These are phyloP conservation scores for Xylaria sp. DNA, from an alignment of 2,329 filamentous ascomycete genomes.

Conservation along the genomic window DNA sequence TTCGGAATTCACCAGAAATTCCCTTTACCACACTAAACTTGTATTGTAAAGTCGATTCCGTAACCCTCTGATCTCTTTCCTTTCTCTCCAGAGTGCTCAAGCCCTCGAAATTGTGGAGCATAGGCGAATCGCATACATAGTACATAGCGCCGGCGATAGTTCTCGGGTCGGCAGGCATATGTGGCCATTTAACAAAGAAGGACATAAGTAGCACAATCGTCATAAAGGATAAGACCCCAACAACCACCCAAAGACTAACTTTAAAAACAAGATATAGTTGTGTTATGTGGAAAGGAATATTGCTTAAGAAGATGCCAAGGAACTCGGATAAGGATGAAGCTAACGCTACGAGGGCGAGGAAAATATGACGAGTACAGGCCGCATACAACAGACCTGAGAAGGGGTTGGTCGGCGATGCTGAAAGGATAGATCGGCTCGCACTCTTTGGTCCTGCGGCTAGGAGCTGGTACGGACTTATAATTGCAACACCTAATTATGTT, in stretches of 20 bases:
- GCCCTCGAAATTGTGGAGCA: conserved; percentile 12
- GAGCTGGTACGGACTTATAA: conserved; percentile 52
- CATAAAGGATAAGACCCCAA: conserved; percentile 54
- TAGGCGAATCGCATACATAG: conserved; percentile 43
- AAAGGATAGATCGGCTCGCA: conserved; percentile 15
- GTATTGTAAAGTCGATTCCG: conserved; percentile 4
- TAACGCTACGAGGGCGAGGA: conserved; percentile 7
- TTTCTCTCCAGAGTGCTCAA: conserved; percentile 11
- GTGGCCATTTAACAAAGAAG: conserved; percentile 51
- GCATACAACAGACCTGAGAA: conserved; percentile 28
- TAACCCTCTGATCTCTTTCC: conserved; percentile 22
- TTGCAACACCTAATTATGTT: conserved; percentile 48
- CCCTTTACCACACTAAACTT: conserved; percentile 9
- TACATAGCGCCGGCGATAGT: conserved; percentile 53
- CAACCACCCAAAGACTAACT: conserved; percentile 50
- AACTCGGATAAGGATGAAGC: conserved; percentile 19
- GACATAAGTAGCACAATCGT: conserved; percentile 50
- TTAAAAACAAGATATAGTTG: conserved; percentile 50
- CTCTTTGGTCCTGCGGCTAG: conserved; percentile 40
- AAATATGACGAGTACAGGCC: not conserved
- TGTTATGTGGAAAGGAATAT: conserved; percentile 53
- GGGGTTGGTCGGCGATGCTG: conserved; percentile 26
- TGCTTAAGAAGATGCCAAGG: conserved; percentile 51
- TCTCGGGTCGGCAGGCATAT: conserved; percentile 52
- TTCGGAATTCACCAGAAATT: too few relatives aligned